Evolutionary conservation across 768 basidiomycete species (phyloP), one percentile per base, ranked within the genome.

Genomic region (Agaricus subrufescens): DNA sequence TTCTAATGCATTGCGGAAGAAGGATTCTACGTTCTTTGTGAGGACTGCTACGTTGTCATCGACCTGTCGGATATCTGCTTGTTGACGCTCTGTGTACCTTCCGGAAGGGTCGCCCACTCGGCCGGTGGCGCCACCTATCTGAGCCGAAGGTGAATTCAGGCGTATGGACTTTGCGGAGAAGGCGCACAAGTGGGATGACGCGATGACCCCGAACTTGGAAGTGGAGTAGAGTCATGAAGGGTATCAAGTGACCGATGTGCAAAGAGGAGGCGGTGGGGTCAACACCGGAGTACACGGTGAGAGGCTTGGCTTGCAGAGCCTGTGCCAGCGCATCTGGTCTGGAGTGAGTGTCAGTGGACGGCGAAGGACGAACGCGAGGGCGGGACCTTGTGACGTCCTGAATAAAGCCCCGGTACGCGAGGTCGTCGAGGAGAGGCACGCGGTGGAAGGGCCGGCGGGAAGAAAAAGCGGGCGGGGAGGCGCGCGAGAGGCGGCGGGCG

Each of bases 101-200:
- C 97, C 96, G 3, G 95, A 96, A 7, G 97, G 97, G 66, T 99
- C 97, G 5, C 97, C 97, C 45, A 99, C 87, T n/a, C 89, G 84
- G 8, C 94, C 97, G 0, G 96, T 98, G 8, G 94, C 95, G 1
- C 94, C 94, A 31, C 97, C 96, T 67, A 98, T 89, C 96, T 98
- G 65, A 31, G 30, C 31, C n/a, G 8, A 30, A 43, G 58, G 23
- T 53, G 43, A 53, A 14, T 15, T 15, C n/a, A 38, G 30, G 42
- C 25, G 3, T 37, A 5, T 26, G 15, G 12, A 44, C 30, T 7
- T 29, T 4, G n/a, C 27, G 1, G 12, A 12, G 19, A 53, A n/a
- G 3, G 70, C 90, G 72, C 65, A 97, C 96, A 27, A 99, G 78
- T 4, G 91, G 86, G 31, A 98, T 85, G 40, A 85, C 77, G 29